Conservation (phyloP, 2,329 filamentous ascomycete species). For the Raffaelea ambrosiae region DNA sequence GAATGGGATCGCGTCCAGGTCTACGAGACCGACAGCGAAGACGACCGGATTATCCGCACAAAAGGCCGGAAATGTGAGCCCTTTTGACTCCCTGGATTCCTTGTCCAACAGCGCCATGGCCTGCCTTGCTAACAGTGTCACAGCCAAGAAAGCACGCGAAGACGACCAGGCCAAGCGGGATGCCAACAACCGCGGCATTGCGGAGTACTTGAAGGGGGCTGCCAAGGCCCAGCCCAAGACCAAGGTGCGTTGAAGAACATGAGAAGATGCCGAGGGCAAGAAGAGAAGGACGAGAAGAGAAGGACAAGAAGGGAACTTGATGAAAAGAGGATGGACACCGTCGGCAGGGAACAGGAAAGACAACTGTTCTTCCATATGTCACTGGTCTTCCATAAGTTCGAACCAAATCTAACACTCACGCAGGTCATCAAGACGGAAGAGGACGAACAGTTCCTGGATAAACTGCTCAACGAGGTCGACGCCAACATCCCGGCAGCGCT, state of each 20-base stretch:
- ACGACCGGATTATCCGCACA: slow-evolving; percentile 41
- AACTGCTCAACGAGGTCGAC: slow-evolving; percentile 81
- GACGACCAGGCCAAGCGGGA: slow-evolving; percentile 80
- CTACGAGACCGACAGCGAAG: slow-evolving; percentile 69
- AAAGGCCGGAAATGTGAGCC: slow-evolving; percentile 41
- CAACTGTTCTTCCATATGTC: too few relatives aligned
- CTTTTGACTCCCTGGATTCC: too few relatives aligned
- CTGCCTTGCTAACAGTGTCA: not conserved
- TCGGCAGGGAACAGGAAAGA: too few relatives aligned
- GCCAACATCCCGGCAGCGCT: slow-evolving; percentile 53
- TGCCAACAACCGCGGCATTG: slow-evolving; percentile 84
- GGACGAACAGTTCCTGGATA: slow-evolving; percentile 79
- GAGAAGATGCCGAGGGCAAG: too few relatives aligned
- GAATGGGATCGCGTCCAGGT: slow-evolving; percentile 73
- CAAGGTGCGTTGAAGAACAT: slow-evolving; percentile 48
- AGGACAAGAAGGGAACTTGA: not conserved
- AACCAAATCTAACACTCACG: slow-evolving; percentile 10
- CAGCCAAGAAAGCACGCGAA: slow-evolving; percentile 80
- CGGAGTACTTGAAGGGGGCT: slow-evolving; percentile 83
- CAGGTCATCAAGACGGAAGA: slow-evolving; percentile 73
- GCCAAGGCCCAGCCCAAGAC: slow-evolving; percentile 61
- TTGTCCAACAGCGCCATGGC: not conserved
- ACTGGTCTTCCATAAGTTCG: too few relatives aligned
- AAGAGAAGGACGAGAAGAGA: not conserved
- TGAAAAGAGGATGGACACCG: too few relatives aligned